Percentiles rank a stretch among this genome's conserved stretches.
phyloP scores from a whole-genome alignment of 2,329 filamentous ascomycete genomes.

The Fusarium liriodendri region DNA sequence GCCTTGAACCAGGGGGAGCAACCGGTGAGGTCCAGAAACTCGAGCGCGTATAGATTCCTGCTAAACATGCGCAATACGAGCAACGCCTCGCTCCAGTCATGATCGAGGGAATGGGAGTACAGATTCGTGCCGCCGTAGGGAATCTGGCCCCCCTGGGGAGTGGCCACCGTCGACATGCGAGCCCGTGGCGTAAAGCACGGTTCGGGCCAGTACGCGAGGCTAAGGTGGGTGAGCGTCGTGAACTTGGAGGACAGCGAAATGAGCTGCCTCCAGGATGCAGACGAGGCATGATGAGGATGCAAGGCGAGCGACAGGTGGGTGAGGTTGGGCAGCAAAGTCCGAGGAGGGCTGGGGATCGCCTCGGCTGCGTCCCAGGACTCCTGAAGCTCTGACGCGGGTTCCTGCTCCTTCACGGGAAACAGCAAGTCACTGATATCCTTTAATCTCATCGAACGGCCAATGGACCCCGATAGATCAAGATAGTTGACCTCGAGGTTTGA shows the following conservation, averaged over 20 bases:
- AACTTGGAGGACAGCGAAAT: constrained; percentile 64
- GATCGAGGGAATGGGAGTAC: constrained; percentile 68
- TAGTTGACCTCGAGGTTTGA: constrained; percentile 55
- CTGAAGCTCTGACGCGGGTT: constrained; percentile 46
- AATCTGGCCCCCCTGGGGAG: constrained; percentile 56
- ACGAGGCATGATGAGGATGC: constrained; percentile 46
- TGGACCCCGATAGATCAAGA: constrained; percentile 65
- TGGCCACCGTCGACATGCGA: constrained; percentile 58
- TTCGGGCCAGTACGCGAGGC: constrained; percentile 71
- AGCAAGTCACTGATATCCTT: constrained; percentile 65
- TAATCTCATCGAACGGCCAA: constrained; percentile 62
- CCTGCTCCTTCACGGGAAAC: constrained; percentile 50
- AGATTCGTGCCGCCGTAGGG: constrained; percentile 66
- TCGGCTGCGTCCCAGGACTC: constrained; percentile 66
- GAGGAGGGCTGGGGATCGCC: constrained; percentile 46
- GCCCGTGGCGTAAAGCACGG: constrained; percentile 68
- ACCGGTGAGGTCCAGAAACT: constrained; percentile 71
- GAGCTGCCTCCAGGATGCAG: constrained; percentile 69
- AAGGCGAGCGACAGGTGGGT: constrained; percentile 71
- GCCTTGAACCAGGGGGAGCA: constrained; percentile 67
- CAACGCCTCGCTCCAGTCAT: constrained; percentile 70
- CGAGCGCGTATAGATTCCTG: constrained; percentile 65
- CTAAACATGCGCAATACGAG: constrained; percentile 66
- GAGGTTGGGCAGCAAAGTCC: constrained; percentile 64
- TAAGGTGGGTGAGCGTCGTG: constrained; percentile 68